phyloP scores from a whole-genome alignment of 805 yeast species.

The Yamadazyma laniorum region DNA sequence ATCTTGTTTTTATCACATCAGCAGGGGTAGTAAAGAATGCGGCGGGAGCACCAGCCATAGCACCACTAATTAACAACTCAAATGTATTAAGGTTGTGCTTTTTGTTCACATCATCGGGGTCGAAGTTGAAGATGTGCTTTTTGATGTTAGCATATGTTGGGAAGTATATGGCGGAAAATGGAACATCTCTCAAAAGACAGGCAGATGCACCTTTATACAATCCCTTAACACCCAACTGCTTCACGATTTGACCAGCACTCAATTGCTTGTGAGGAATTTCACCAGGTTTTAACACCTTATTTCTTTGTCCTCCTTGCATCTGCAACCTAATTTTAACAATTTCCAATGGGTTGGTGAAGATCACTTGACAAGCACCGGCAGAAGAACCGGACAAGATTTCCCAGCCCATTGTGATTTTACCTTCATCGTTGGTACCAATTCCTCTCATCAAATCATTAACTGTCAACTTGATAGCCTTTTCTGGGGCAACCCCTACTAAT shows the following conservation, averaged over 20 bases:
- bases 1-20: conserved; percentile 93
- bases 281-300: conserved; percentile 25
- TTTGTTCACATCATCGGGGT: conserved; percentile 63
- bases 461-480: conserved; percentile 93
- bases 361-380: conserved; percentile 96
- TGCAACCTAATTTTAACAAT: conserved; percentile 93
- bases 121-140: conserved; percentile 75
- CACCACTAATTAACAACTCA: conserved; percentile 87
- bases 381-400: conserved; percentile 87
- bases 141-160: conserved; percentile 95
- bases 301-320: conserved; percentile 75
- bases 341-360: conserved; percentile 94
- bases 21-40: conserved; percentile 96
- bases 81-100: conserved; percentile 66
- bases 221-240: conserved; percentile 78
- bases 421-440: conserved; percentile 51
- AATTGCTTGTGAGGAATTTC: conserved; percentile 43
- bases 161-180: conserved; percentile 94
- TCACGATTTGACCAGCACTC: conserved; percentile 70
- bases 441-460: conserved; percentile 87
- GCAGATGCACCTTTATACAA: conserved; percentile 90
- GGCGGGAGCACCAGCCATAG: conserved; percentile 96
- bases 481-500: conserved; percentile 96
- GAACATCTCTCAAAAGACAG: conserved; percentile 91
- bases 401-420: conserved; percentile 48